Conservation (phyloP, 2,329 filamentous ascomycete species). For the Penicillium decumbens region DNA sequence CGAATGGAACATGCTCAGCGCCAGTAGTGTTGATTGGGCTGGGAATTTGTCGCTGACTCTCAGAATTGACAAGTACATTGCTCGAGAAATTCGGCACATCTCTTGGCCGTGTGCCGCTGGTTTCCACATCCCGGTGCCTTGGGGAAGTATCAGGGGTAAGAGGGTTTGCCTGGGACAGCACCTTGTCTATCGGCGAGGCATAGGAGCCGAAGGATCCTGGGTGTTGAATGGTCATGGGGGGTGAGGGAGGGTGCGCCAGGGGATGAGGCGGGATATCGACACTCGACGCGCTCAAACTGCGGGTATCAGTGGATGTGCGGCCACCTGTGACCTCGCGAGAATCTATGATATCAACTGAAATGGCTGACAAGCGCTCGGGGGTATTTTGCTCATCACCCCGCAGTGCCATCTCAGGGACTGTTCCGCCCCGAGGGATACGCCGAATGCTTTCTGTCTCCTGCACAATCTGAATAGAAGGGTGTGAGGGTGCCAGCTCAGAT, state of each 20-base stretch:
- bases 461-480: slow-evolving; percentile 50
- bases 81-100: slow-evolving; percentile 30
- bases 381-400: slow-evolving; percentile 40
- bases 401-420: slow-evolving; percentile 32
- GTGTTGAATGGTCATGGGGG: slow-evolving; percentile 43
- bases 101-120: slow-evolving; percentile 15
- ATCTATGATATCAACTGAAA: slow-evolving; percentile 50
- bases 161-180: slow-evolving; percentile 34
- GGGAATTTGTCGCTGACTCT: slow-evolving; percentile 21
- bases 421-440: slow-evolving; percentile 44
- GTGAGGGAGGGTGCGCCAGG: slow-evolving; percentile 45
- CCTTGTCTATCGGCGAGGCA: slow-evolving; percentile 29
- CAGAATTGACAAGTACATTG: slow-evolving; percentile 34
- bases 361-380: slow-evolving; percentile 50
- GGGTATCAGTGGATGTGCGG: slow-evolving; percentile 32
- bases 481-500: slow-evolving; percentile 38
- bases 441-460: slow-evolving; percentile 51
- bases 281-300: slow-evolving; percentile 35
- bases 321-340: slow-evolving; percentile 32
- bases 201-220: slow-evolving; percentile 34
- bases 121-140: slow-evolving; percentile 19
- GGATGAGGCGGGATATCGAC: slow-evolving; percentile 43
- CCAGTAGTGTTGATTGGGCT: slow-evolving; percentile 10
- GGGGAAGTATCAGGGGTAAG: slow-evolving; percentile 45
- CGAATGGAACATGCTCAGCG: slow-evolving; percentile 55